These are phyloP conservation scores for Xenoacremonium recifei DNA, from an alignment of 2,329 filamentous ascomycete species.

Conservation along the genomic window DNA sequence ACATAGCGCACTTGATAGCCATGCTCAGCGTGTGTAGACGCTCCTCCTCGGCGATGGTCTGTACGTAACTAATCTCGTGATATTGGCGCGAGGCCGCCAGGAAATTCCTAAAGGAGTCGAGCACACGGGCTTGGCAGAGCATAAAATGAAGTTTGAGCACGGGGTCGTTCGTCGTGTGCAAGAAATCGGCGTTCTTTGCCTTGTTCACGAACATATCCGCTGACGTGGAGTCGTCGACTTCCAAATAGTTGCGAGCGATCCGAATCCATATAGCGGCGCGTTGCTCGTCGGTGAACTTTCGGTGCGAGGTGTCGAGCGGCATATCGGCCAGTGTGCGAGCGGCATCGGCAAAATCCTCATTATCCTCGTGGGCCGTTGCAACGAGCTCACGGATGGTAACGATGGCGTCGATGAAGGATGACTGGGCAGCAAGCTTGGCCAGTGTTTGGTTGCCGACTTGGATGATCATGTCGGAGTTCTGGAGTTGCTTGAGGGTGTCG, in stretches of 20 bases:
- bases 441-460: constrained; percentile 75
- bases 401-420: constrained; percentile 79
- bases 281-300: constrained; percentile 76
- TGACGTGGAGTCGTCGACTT: constrained; percentile 84
- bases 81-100: constrained; percentile 85
- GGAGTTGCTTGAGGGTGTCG: constrained; percentile 57
- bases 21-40: constrained; percentile 80
- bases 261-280: constrained; percentile 88
- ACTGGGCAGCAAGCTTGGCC: constrained; percentile 60
- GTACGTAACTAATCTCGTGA: constrained; percentile 78
- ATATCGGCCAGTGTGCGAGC: constrained; percentile 80
- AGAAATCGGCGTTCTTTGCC: constrained; percentile 90
- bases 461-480: constrained; percentile 66
- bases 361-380: constrained; percentile 77
- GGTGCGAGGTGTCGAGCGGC: constrained; percentile 84
- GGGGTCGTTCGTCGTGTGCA: constrained; percentile 73
- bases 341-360: constrained; percentile 77
- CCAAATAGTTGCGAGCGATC: constrained; percentile 90
- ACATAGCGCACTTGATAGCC: constrained; percentile 87
- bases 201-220: constrained; percentile 91
- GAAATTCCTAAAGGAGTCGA: constrained; percentile 87
- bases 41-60: constrained; percentile 81
- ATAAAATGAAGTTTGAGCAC: constrained; percentile 81
- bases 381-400: constrained; percentile 76
- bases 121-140: constrained; percentile 87